Conservation (phyloP, 129 eudicot species). For the Ambrosia artemisiifolia region DNA sequence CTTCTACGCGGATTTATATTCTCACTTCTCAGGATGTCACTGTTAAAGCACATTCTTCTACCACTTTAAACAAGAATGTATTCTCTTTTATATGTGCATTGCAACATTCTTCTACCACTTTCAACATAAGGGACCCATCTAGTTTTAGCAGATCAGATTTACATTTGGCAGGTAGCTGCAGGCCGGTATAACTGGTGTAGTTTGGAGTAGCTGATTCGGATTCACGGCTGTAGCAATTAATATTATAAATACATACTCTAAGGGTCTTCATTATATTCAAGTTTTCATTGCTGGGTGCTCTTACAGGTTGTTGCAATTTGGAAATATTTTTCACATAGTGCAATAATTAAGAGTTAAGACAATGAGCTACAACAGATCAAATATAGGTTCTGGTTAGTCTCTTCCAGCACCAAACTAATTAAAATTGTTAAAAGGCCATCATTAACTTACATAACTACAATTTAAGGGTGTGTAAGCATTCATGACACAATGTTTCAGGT, state of each 20-base stretch:
- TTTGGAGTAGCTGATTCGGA: slow-evolving; percentile 27
- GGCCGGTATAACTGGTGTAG: slow-evolving; percentile 43
- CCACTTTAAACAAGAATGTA: slow-evolving; percentile 28
- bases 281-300: slow-evolving; percentile 35
- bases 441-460: slow-evolving; percentile 15
- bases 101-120: not conserved
- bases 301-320: slow-evolving; percentile 17
- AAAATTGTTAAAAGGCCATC: slow-evolving; percentile 1
- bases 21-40: slow-evolving; percentile 27
- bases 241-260: slow-evolving; percentile 44
- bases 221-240: slow-evolving; percentile 26
- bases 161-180: slow-evolving; percentile 32
- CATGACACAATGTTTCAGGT: slow-evolving; percentile 47
- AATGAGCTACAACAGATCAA: slow-evolving; percentile 67
- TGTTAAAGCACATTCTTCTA: slow-evolving; percentile 16
- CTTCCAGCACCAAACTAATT: not conserved
- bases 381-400: slow-evolving; percentile 53
- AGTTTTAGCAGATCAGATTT: slow-evolving; percentile 25
- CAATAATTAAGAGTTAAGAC: slow-evolving; percentile 24
- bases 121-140: slow-evolving; percentile 10
- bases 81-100: slow-evolving; percentile 20
- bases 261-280: slow-evolving; percentile 15
- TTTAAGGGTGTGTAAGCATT: slow-evolving; percentile 14
- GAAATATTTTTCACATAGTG: slow-evolving; percentile 18
- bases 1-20: slow-evolving; percentile 39